Conservation (phyloP, 2,329 filamentous ascomycete species). For the Teratosphaeria epicoccoides region DNA sequence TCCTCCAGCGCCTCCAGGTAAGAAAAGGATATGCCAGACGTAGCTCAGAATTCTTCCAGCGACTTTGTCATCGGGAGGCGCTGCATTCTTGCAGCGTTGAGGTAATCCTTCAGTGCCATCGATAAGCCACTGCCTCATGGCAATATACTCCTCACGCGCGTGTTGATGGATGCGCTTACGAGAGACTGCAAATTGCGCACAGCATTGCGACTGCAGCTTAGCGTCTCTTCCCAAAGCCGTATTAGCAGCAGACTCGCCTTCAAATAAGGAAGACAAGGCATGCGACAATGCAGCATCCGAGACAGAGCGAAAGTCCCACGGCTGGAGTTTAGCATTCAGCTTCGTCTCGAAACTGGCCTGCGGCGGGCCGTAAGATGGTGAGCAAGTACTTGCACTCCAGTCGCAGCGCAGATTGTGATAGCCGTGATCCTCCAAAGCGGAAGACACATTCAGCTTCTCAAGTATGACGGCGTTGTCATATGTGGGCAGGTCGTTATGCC, state of each 20-base stretch:
- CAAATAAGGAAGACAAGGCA: constrained; percentile 12
- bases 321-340: constrained; percentile 29
- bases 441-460: constrained; percentile 27
- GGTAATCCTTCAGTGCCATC: constrained; percentile 22
- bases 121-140: constrained; percentile 43
- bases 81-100: neutral
- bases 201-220: constrained; percentile 31
- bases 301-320: constrained; percentile 29
- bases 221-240: constrained; percentile 28
- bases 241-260: neutral
- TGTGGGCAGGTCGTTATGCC: constrained; percentile 44
- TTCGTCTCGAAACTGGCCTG: constrained; percentile 32
- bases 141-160: constrained; percentile 40
- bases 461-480: constrained; percentile 39
- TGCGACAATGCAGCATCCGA: constrained; percentile 17
- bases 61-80: constrained; percentile 32
- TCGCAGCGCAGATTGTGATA: constrained; percentile 43
- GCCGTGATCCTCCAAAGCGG: constrained; percentile 30
- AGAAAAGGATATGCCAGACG: constrained; percentile 41
- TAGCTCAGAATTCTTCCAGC: constrained; percentile 38
- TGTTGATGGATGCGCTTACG: constrained; percentile 40
- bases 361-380: constrained; percentile 26
- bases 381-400: constrained; percentile 36
- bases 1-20: constrained; percentile 15
- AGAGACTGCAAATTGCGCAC: constrained; percentile 46